These are phyloP conservation scores for Sporothrix variecibatus DNA, from an alignment of 2,329 filamentous ascomycete genomes.

Conservation along the genomic window DNA sequence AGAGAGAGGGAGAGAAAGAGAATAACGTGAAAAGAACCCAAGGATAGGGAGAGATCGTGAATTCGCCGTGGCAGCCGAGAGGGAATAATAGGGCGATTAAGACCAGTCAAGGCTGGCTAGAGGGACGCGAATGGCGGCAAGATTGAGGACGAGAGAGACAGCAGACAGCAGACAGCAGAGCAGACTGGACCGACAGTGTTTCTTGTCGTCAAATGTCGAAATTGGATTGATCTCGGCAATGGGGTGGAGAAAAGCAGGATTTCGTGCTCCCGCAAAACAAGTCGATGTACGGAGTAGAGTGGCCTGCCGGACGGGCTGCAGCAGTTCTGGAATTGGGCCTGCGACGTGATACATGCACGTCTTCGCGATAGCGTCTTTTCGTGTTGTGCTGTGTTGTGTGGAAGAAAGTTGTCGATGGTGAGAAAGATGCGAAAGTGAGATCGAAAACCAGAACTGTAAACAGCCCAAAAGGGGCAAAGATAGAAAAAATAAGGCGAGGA, in stretches of 20 bases:
- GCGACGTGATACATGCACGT: not conserved
- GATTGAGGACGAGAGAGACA: not conserved
- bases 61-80: not conserved
- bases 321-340: constrained; percentile 12
- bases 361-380: not conserved
- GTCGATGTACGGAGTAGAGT: constrained; percentile 3
- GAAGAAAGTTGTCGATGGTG: not conserved
- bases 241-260: constrained; percentile 20
- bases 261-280: constrained; percentile 14
- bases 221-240: constrained; percentile 10
- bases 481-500: not conserved
- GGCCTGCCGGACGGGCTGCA: constrained; percentile 4
- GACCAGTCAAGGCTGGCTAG: not conserved
- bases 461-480: not conserved
- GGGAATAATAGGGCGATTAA: not conserved
- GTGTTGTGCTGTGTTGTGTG: not conserved
- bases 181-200: not conserved
- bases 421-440: not conserved
- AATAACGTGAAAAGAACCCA: not conserved
- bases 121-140: not conserved
- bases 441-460: not conserved
- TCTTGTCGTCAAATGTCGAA: not conserved
- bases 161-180: not conserved
- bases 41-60: not conserved
- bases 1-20: not conserved